Conservation (phyloP, 805 yeast genomes). For the Lipomyces yamadae region DNA sequence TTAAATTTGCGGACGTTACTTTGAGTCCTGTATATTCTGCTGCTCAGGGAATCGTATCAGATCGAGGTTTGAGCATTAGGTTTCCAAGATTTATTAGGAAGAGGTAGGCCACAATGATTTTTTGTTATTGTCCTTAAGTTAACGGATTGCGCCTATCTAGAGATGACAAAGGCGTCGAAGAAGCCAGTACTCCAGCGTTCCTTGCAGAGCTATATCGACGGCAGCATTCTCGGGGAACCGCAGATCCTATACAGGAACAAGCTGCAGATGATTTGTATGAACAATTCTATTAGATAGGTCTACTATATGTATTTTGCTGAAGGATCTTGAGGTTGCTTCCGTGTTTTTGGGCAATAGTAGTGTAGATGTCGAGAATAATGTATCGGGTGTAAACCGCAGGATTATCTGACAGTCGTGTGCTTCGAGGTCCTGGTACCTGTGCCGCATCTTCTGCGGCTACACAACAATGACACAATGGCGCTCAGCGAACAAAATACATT, state of each 20-base stretch:
- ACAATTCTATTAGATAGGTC: background rate
- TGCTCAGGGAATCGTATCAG: conserved; percentile 25
- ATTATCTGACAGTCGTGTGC: too few species aligned
- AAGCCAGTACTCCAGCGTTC: conserved; percentile 38
- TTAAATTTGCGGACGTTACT: conserved; percentile 39
- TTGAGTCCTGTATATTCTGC: conserved; percentile 39
- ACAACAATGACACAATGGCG: too few species aligned
- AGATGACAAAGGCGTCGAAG: conserved; percentile 37
- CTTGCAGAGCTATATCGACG: conserved; percentile 33
- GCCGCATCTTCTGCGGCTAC: too few species aligned
- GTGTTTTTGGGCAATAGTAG: too few species aligned
- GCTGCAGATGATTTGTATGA: conserved; percentile 4
- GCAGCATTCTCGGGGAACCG: conserved; percentile 18
- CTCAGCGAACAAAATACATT: too few species aligned
- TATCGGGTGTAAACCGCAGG: too few species aligned
- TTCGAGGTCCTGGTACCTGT: too few species aligned
- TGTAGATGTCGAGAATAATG: too few species aligned
- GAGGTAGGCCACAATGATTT: conserved; percentile 8
- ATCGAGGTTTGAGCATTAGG: conserved; percentile 39
- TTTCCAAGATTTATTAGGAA: conserved; percentile 39
- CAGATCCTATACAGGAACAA: background rate
- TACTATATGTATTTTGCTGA: background rate
- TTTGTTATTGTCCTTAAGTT: background rate
- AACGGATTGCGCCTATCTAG: conserved; percentile 4
- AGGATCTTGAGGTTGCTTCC: too few species aligned